Conservation (phyloP, 2,329 filamentous ascomycete genomes). For the Beauveria medogensis region DNA sequence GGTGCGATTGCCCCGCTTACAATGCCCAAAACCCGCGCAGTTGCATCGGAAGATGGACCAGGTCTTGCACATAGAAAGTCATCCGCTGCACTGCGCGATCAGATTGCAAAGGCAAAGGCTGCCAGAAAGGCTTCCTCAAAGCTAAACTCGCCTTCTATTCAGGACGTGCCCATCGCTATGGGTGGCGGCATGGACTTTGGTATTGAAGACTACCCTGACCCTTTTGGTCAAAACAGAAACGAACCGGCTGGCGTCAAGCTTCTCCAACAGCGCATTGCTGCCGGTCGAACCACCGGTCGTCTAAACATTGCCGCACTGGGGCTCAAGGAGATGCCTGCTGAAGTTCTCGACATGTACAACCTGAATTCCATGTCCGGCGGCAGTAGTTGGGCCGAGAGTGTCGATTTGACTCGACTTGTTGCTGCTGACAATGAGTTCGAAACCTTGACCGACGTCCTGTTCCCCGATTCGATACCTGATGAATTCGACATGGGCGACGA, state of each 20-base stretch:
- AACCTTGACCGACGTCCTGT: slow-evolving; percentile 62
- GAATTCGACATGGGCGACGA: slow-evolving; percentile 45
- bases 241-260: slow-evolving; percentile 56
- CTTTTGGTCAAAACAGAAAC: slow-evolving; percentile 59
- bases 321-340: slow-evolving; percentile 68
- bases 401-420: slow-evolving; percentile 76
- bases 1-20: slow-evolving; percentile 21
- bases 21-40: slow-evolving; percentile 13
- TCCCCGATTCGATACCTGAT: slow-evolving; percentile 61
- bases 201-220: slow-evolving; percentile 44
- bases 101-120: slow-evolving; percentile 88
- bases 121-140: slow-evolving; percentile 51
- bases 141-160: neutral
- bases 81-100: slow-evolving; percentile 74
- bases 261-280: slow-evolving; percentile 62
- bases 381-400: slow-evolving; percentile 80
- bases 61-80: slow-evolving; percentile 47
- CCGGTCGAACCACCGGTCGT: slow-evolving; percentile 68
- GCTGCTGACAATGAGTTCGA: slow-evolving; percentile 87
- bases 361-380: slow-evolving; percentile 55
- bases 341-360: slow-evolving; percentile 88
- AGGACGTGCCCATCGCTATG: slow-evolving; percentile 35
- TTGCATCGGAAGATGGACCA: slow-evolving; percentile 14
- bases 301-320: slow-evolving; percentile 84
- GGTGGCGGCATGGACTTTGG: slow-evolving; percentile 43